Percentiles rank a stretch among this genome's conserved stretches.
phyloP scores from a whole-genome alignment of 768 basidiomycete genomes.

The Hygrophorus russula region DNA sequence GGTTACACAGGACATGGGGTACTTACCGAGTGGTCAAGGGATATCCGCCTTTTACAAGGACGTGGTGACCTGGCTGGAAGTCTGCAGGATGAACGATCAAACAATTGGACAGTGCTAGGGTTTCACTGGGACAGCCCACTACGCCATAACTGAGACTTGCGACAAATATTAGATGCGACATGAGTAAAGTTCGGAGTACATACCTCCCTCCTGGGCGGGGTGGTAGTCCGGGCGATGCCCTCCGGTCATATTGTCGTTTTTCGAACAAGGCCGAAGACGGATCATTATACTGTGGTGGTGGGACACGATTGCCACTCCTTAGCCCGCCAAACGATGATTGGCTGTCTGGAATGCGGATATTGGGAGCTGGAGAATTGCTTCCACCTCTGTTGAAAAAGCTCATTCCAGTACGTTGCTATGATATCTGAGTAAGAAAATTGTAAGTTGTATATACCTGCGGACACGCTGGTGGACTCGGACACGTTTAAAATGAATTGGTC shows the following conservation, averaged over 20 bases:
- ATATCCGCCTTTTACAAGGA: slow-evolving; percentile 61
- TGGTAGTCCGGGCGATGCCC: slow-evolving; percentile 17
- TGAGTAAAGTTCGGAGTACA: slow-evolving; percentile 1
- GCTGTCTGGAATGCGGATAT: no score
- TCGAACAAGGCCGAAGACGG: slow-evolving; percentile 31
- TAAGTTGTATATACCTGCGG: no score
- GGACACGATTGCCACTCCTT: slow-evolving; percentile 13
- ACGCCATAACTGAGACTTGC: slow-evolving; percentile 36
- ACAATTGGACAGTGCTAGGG: slow-evolving; percentile 71
- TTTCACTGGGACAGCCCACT: slow-evolving; percentile 47
- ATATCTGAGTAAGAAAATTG: no score
- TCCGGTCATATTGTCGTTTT: slow-evolving; percentile 33
- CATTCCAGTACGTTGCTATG: no score
- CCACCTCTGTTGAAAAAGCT: no score
- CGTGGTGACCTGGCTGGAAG: slow-evolving; percentile 63
- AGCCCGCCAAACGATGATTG: not conserved
- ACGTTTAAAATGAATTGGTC: no score
- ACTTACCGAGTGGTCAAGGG: slow-evolving; percentile 65
- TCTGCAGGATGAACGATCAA: slow-evolving; percentile 72
- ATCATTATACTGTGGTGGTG: slow-evolving; percentile 28
- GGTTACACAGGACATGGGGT: not conserved
- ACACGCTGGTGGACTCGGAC: no score
- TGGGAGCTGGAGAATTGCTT: no score
- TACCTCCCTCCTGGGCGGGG: slow-evolving; percentile 21
- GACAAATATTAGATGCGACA: not conserved